Conservation (phyloP, 495 filamentous ascomycete species). For the Penicillium desertorum region DNA sequence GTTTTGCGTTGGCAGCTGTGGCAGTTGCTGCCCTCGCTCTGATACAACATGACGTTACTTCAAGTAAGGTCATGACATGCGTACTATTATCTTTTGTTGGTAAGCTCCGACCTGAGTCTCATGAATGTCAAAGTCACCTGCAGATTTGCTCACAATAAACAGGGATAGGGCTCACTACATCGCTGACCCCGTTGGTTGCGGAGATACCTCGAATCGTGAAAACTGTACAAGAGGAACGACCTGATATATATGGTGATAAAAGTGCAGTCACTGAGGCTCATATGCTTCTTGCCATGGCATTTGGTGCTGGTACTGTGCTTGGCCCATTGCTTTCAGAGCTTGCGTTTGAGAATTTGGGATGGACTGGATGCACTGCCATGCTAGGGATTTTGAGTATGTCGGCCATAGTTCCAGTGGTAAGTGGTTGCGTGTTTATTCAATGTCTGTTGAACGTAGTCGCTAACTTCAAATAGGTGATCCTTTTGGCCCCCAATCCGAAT, state of each 20-base stretch:
- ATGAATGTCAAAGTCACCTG: no score
- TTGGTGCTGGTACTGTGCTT: slow-evolving; percentile 6
- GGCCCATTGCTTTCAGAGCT: slow-evolving; percentile 5
- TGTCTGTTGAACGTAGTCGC: neutral
- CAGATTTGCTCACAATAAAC: neutral
- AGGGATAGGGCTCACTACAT: slow-evolving; percentile 10
- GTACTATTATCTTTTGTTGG: neutral
- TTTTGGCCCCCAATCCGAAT: slow-evolving; percentile 3
- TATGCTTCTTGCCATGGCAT: slow-evolving; percentile 10
- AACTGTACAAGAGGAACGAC: neutral
- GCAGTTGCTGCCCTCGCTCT: slow-evolving; percentile 1
- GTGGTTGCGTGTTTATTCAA: neutral
- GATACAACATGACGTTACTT: neutral
- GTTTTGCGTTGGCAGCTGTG: slow-evolving; percentile 2
- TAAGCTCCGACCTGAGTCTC: neutral
- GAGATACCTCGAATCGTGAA: slow-evolving; percentile 12
- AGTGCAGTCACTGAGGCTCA: slow-evolving; percentile 6
- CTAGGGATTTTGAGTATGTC: slow-evolving; percentile 3
- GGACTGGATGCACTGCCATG: slow-evolving; percentile 7
- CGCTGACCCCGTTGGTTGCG: slow-evolving; percentile 4
- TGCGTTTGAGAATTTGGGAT: neutral
- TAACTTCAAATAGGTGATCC: neutral
- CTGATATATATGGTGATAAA: slow-evolving; percentile 6
- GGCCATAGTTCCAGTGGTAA: slow-evolving; percentile 6
- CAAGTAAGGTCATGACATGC: neutral